Base-by-base conservation (phyloP, 768 basidiomycete genomes). In the Lactarius indigo region DNA sequence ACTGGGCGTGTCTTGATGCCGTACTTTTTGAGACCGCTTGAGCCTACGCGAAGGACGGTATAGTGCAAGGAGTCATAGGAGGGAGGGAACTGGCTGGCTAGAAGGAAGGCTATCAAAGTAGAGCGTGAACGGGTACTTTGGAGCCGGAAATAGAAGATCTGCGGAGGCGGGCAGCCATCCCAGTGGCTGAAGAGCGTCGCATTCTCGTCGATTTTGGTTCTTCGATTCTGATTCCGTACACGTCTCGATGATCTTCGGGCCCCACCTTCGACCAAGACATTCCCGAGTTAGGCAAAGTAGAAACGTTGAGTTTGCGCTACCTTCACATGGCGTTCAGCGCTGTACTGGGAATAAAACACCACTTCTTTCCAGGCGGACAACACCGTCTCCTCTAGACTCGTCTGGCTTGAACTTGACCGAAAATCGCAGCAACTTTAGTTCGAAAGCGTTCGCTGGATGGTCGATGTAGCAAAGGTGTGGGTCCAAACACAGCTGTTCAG, bases 11-110 rank as follows among this genome's bases (percentile, higher is more conserved):
- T 63, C 62, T 2, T 57, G 60, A 23, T 31, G 15, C 41, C 28
- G 39, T 54, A 18, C 4, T 13, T 58, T n/a, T 13, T 15, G 54
- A 30, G 39, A 23, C 10, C 4, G 20, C 3, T 57, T 58, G 33
- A 50, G 37, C 3, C 12, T 20, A n/a, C n/a, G 57, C 17, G 28
- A 64, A 67, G 18, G 59, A 47, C 5, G 41, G 66, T 47, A 56
- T 44, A 9, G 8, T n/a, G 13, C 1, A 35, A 37, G 30, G 35
- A 18, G 55, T 56, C 17, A 7, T 56, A 12, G 47, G 23, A 5
- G 5, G 12, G 5, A 26, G 12, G 12, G 2, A 50, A 50, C n/a
- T 23, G n/a, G 13, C 15, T 39, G 15, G 15, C 39, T 13, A 12
- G 10, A 0, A 12, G 23, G 10, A 26, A 26, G 47, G 5, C 23